Base-by-base conservation (phyloP, 2,329 filamentous ascomycete genomes). In the Pseudonectria foliicola region DNA sequence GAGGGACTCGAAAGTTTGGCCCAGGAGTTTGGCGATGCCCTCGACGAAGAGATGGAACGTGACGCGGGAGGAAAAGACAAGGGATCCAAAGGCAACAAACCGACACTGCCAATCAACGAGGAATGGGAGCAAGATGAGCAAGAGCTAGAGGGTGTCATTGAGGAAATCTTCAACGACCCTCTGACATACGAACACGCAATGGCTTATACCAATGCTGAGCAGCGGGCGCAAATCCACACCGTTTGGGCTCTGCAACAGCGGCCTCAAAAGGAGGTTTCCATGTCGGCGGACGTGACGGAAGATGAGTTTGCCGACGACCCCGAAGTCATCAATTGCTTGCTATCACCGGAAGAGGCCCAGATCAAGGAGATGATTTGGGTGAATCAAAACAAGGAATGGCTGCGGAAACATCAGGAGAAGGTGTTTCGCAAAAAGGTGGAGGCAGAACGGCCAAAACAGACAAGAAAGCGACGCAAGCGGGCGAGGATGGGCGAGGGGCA, bases 341-440 rank as follows among this genome's bases (percentile, higher is more conserved):
- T 96, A 5, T 75, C 73, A 0, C 74, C 80, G 1, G 75, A 77
- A 3, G 89, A 96, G 62, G 76, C 81, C 3, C 75, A 75, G 24
- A 77, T 88, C 54, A 96, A 95, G 59, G 89, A 95, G 59, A 78
- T 80, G 40, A 85, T 96, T 34, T 98, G 92, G 92, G 80, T 94
- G 28, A 89, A 90, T 40, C 81, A 89, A 55, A 96, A 98, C 60
- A 88, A 92, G 56, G 87, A 93, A 47, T 98, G 89, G 75, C 70
- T 98, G 26, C 84, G 90, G 7, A 75, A 80, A 31, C 83, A 93
- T 54, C 88, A 95, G 54, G 79, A 85, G 40, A 94, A 92, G 59
- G 71, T 83, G 6, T 82, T 93, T 37, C 76, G 83, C 26, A 75
- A 80, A 39, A 85, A 88, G 59, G 65, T 76, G 42, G 75, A 74